Conservation (phyloP, 768 basidiomycete genomes). For the Exsudoporus frostii region DNA sequence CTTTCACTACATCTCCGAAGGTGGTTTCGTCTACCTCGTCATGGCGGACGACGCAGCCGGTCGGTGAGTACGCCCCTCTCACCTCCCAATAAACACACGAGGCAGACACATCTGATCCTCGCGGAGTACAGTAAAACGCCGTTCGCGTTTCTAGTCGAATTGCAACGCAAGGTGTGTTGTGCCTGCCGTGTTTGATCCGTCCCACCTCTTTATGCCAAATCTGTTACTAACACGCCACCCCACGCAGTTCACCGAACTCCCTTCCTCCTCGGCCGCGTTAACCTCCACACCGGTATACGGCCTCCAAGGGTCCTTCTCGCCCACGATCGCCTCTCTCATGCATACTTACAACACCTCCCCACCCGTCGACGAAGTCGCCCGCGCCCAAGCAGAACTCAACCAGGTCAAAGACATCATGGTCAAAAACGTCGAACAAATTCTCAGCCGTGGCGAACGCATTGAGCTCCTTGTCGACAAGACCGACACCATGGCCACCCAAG, state of each 20-base stretch:
- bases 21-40: constrained; percentile 82
- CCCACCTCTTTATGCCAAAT: no score
- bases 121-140: constrained; percentile 68
- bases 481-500: constrained; percentile 90
- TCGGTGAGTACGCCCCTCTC: constrained; percentile 47
- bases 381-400: constrained; percentile 84
- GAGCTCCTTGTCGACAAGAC: constrained; percentile 97
- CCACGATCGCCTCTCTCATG: constrained; percentile 71
- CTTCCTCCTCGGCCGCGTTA: constrained; percentile 55
- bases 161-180: constrained; percentile 67
- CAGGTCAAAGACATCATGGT: constrained; percentile 98
- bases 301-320: constrained; percentile 69
- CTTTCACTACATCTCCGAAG: constrained; percentile 91
- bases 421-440: constrained; percentile 95
- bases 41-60: constrained; percentile 95
- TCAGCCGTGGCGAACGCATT: constrained; percentile 91
- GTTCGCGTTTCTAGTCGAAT: constrained; percentile 86
- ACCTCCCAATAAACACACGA: neutral
- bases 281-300: constrained; percentile 52
- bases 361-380: constrained; percentile 82
- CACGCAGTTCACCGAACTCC: constrained; percentile 55
- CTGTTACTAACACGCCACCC: neutral
- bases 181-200: neutral
- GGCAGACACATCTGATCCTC: neutral
- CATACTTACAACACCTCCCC: constrained; percentile 87